Conservation (phyloP, 2,329 filamentous ascomycete species). For the Pestalotiopsis sp. region DNA sequence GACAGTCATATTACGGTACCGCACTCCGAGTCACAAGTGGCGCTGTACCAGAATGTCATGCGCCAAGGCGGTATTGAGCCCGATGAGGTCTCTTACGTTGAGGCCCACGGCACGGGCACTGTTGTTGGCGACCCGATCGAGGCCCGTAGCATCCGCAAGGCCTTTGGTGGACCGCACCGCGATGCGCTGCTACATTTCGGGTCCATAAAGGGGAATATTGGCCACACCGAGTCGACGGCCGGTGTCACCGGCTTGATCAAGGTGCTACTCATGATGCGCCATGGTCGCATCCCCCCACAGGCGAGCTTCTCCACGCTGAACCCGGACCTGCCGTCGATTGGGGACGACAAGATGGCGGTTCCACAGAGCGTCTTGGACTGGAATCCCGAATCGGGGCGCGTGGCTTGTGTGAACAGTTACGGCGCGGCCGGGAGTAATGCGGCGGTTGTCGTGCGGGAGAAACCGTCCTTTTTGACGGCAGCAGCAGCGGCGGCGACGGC, state of each 20-base stretch:
- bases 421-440: conserved; percentile 23
- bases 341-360: conserved; percentile 2
- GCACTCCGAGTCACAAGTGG: conserved; percentile 31
- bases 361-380: neutral
- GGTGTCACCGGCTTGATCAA: conserved; percentile 24
- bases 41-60: conserved; percentile 35
- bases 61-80: conserved; percentile 25
- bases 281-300: conserved; percentile 17
- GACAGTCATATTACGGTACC: conserved; percentile 45
- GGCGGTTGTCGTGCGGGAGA: conserved; percentile 15
- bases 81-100: conserved; percentile 32
- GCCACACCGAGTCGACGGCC: conserved; percentile 22
- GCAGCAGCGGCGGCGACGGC: neutral
- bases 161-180: conserved; percentile 6
- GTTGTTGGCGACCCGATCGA: conserved; percentile 34
- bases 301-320: conserved; percentile 14
- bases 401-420: conserved; percentile 20
- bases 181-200: conserved; percentile 19
- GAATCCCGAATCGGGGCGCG: neutral
- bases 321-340: conserved; percentile 4
- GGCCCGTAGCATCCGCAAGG: conserved; percentile 17
- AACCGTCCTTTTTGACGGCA: neutral
- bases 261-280: conserved; percentile 21
- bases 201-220: conserved; percentile 29
- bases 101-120: conserved; percentile 49